Evolutionary conservation across 1,284 basidiomycete species (phyloP).

Genomic region (Leccinum glutinopallens): DNA sequence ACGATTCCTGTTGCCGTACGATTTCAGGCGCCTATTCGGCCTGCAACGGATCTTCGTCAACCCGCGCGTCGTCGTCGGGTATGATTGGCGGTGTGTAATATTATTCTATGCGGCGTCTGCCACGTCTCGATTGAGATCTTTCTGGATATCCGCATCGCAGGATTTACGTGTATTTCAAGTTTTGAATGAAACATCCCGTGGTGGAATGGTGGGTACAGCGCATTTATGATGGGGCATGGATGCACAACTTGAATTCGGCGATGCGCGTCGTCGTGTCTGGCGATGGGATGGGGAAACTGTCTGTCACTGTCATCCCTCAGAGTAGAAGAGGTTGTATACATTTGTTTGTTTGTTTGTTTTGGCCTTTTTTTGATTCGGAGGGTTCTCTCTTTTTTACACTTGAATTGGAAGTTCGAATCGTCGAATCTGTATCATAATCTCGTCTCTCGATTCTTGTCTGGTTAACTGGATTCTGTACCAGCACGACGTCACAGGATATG

Average conservation of each 20-base stretch:
- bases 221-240: conserved; percentile 41
- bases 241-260: conserved; percentile 39
- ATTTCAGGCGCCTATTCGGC: conserved; percentile 50
- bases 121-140: not conserved
- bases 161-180: conserved; percentile 50
- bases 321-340: not conserved
- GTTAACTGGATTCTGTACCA: no score
- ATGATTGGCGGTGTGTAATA: conserved; percentile 22
- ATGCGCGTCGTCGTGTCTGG: conserved; percentile 14
- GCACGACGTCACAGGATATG: no score
- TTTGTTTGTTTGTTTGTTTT: not conserved
- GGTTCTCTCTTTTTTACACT: no score
- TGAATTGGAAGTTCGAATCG: no score
- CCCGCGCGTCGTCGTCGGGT: conserved; percentile 28
- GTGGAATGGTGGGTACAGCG: conserved; percentile 48
- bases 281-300: conserved; percentile 24
- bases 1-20: conserved; percentile 57
- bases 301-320: conserved; percentile 13
- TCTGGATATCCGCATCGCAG: conserved; percentile 7
- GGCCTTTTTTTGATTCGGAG: no score
- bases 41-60: conserved; percentile 34
- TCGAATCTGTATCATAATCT: no score
- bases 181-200: conserved; percentile 44
- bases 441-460: no score
- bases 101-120: not conserved